These are phyloP conservation scores for Pyrenochaeta sp. DNA, from an alignment of 2,329 filamentous ascomycete species.

Conservation along the genomic window DNA sequence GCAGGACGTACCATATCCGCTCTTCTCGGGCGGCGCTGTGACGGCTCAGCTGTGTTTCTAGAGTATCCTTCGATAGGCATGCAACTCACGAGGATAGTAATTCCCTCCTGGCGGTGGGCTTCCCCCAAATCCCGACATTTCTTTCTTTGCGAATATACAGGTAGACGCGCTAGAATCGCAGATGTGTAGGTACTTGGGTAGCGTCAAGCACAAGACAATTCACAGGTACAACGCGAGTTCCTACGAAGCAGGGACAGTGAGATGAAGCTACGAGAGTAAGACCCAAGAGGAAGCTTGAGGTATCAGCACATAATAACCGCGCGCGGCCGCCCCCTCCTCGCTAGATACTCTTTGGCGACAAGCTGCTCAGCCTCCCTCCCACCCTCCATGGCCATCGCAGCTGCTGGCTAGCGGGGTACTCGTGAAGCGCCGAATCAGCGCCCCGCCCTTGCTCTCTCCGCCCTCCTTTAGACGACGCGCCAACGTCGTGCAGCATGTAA, in stretches of 20 bases:
- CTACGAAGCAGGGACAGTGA: neutral
- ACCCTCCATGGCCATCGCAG: no score
- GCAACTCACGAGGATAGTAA: slow-evolving; percentile 45
- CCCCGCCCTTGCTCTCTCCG: slow-evolving; percentile 15
- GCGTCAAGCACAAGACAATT: no score
- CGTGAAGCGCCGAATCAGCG: slow-evolving; percentile 37
- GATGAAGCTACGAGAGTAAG: slow-evolving; percentile 5
- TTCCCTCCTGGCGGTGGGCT: slow-evolving; percentile 45
- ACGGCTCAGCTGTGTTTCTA: slow-evolving; percentile 18
- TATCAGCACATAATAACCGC: slow-evolving; percentile 37
- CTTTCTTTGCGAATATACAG: neutral
- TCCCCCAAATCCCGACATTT: slow-evolving; percentile 41
- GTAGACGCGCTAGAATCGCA: neutral
- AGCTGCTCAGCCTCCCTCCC: slow-evolving; percentile 47
- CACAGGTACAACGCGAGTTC: no score
- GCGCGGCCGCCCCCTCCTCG: slow-evolving; percentile 20
- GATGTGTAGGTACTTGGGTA: neutral
- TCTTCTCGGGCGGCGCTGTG: slow-evolving; percentile 43
- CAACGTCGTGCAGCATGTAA: slow-evolving; percentile 20
- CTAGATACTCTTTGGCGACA: slow-evolving; percentile 20
- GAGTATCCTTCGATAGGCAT: neutral
- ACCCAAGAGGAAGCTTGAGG: slow-evolving; percentile 11
- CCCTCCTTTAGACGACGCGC: slow-evolving; percentile 11
- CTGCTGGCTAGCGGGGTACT: slow-evolving; percentile 41
- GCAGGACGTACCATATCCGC: slow-evolving; percentile 30